Evolutionary conservation across 306 rosid genomes (phyloP).

Genomic region (Chamaecrista fasciculata): DNA sequence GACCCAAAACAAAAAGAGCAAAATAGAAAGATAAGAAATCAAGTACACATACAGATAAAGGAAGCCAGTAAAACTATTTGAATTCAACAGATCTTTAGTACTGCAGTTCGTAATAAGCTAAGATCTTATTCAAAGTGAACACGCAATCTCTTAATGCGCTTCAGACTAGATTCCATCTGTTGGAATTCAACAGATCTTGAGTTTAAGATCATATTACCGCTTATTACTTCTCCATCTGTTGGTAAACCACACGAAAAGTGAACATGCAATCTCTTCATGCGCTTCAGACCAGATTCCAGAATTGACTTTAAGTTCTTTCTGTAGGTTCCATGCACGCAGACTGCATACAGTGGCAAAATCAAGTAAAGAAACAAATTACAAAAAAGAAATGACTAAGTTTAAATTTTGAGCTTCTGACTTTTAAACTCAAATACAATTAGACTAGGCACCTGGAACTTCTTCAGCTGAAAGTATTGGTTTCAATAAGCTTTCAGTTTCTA

Average conservation of each 20-base stretch:
- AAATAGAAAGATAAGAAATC: not conserved
- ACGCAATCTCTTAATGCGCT: too few relatives aligned
- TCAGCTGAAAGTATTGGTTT: conserved; percentile 74
- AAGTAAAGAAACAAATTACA: conserved; percentile 6
- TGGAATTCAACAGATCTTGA: too few relatives aligned
- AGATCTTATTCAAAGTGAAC: not conserved
- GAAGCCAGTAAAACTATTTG: not conserved
- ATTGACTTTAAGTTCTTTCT: conserved; percentile 72
- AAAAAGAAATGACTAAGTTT: not conserved
- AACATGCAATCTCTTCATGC: conserved; percentile 88
- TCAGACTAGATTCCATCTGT: too few relatives aligned
- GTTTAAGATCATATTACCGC: conserved; percentile 58
- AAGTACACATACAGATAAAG: not conserved
- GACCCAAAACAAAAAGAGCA: not conserved
- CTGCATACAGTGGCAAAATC: conserved; percentile 46
- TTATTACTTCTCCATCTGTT: conserved; percentile 83
- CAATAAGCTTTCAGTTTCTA: conserved; percentile 79
- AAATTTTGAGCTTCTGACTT: not conserved
- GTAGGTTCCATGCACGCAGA: conserved; percentile 91
- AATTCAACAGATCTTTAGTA: not conserved
- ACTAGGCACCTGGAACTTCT: conserved; percentile 68
- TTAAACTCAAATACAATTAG: not conserved
- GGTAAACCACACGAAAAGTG: conserved; percentile 93
- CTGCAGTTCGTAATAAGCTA: not conserved
- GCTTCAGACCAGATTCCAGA: conserved; percentile 73